These are phyloP conservation scores for Elsinoe batatas DNA, from an alignment of 2,329 filamentous ascomycete genomes.

Conservation along the genomic window DNA sequence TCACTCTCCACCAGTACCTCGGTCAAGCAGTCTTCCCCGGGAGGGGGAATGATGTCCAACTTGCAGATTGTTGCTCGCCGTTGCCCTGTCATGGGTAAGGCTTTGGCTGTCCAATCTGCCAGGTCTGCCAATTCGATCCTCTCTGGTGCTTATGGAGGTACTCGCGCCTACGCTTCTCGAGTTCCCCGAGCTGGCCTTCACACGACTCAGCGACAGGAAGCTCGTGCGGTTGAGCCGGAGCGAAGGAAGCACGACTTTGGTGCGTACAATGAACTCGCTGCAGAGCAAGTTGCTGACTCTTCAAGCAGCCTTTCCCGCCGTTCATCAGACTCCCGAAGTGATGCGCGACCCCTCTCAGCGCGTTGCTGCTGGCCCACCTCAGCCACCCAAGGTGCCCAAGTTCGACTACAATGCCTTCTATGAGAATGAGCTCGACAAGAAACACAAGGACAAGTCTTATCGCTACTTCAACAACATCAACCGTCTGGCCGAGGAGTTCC, in stretches of 20 bases:
- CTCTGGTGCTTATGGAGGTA: constrained; percentile 40
- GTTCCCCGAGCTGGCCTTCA: constrained; percentile 66
- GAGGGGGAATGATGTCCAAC: constrained; percentile 92
- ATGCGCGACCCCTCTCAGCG: background rate
- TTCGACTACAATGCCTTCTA: constrained; percentile 95
- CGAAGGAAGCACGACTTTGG: constrained; percentile 38
- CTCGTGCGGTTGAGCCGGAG: constrained; percentile 58
- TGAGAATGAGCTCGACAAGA: constrained; percentile 81
- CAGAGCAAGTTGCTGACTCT: background rate
- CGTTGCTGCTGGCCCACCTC: constrained; percentile 28
- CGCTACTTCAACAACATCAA: constrained; percentile 99
- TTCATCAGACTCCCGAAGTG: constrained; percentile 2
- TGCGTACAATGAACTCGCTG: constrained; percentile 23
- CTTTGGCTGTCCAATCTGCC: constrained; percentile 70
- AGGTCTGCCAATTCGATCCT: constrained; percentile 39
- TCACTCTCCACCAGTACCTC: constrained; percentile 61
- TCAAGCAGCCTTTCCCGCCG: constrained; percentile 12
- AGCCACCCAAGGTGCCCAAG: constrained; percentile 43
- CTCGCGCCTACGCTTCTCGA: constrained; percentile 39
- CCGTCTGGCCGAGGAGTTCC: constrained; percentile 89
- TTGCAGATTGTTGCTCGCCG: constrained; percentile 87
- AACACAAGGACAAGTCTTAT: constrained; percentile 99
- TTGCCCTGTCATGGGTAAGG: constrained; percentile 98
- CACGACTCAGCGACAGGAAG: constrained; percentile 67
- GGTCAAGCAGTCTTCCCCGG: constrained; percentile 54